A percentile compares a stretch with the other conserved stretches of the same genome.
These are phyloP conservation scores for Inonotus obliquus DNA, from an alignment of 1,284 basidiomycete genomes.

Conservation along the genomic window DNA sequence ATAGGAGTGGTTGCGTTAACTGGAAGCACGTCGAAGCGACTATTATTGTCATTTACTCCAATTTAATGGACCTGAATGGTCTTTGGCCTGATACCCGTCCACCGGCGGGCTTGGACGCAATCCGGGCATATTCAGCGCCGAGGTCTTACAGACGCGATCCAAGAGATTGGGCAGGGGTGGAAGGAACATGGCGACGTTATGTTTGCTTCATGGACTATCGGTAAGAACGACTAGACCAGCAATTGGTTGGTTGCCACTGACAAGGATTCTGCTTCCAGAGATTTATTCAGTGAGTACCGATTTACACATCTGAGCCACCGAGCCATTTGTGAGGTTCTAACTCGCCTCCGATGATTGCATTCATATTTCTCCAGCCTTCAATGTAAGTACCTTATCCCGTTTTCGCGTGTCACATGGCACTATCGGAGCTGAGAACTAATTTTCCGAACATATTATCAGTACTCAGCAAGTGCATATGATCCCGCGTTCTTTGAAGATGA, in stretches of 20 bases:
- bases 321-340: conserved; percentile 1
- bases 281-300: conserved; percentile 46
- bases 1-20: conserved; percentile 35
- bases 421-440: conserved; percentile 1
- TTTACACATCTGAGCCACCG: not conserved
- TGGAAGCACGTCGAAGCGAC: conserved; percentile 60
- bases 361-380: conserved; percentile 44
- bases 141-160: conserved; percentile 28
- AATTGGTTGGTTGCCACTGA: conserved; percentile 8
- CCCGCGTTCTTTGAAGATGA: conserved; percentile 50
- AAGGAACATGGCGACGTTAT: conserved; percentile 63
- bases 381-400: conserved; percentile 35
- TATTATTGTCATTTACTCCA: conserved; percentile 52
- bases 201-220: conserved; percentile 74
- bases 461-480: conserved; percentile 37
- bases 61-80: conserved; percentile 46
- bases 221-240: conserved; percentile 31
- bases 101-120: conserved; percentile 43
- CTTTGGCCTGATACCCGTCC: conserved; percentile 38
- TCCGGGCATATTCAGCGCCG: conserved; percentile 49
- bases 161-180: conserved; percentile 65
- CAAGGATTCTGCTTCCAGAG: conserved; percentile 31
- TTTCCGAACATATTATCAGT: conserved; percentile 28
- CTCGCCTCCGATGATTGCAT: not conserved
- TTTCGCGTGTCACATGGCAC: conserved; percentile 19